These are phyloP conservation scores for Cruciata laevipes DNA, from an alignment of 257 asterid genomes.

Conservation along the genomic window DNA sequence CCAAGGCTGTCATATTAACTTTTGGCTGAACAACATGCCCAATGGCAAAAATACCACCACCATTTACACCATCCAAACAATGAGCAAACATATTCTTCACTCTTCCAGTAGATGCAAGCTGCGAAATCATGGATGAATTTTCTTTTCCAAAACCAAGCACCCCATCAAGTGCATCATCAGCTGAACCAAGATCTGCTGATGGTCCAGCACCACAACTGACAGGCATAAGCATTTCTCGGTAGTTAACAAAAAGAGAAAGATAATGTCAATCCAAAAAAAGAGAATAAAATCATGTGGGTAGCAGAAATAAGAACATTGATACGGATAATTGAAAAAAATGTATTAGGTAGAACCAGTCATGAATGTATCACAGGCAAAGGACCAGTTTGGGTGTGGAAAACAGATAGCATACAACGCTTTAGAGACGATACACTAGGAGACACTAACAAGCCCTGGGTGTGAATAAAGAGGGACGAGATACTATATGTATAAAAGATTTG, in stretches of 20 bases:
- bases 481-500: neutral
- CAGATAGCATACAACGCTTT: neutral
- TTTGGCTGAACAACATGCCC: slow-evolving; percentile 97
- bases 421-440: neutral
- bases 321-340: neutral
- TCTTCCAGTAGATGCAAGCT: slow-evolving; percentile 85
- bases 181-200: slow-evolving; percentile 65
- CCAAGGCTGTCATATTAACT: slow-evolving; percentile 85
- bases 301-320: neutral
- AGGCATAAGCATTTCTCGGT: slow-evolving; percentile 13
- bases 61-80: slow-evolving; percentile 93
- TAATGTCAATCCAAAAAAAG: neutral
- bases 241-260: slow-evolving; percentile 2
- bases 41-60: slow-evolving; percentile 99
- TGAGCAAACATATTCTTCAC: slow-evolving; percentile 97
- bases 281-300: neutral
- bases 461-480: neutral
- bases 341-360: neutral
- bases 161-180: slow-evolving; percentile 97
- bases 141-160: slow-evolving; percentile 95
- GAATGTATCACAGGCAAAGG: neutral
- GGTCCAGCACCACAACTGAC: slow-evolving; percentile 91
- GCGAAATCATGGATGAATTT: slow-evolving; percentile 92
- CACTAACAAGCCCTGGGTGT: neutral
- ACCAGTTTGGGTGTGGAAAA: neutral